Evolutionary conservation across 805 yeast species (phyloP), one percentile per base, ranked within the genome.

Genomic region (Saturnispora ahearnii): DNA sequence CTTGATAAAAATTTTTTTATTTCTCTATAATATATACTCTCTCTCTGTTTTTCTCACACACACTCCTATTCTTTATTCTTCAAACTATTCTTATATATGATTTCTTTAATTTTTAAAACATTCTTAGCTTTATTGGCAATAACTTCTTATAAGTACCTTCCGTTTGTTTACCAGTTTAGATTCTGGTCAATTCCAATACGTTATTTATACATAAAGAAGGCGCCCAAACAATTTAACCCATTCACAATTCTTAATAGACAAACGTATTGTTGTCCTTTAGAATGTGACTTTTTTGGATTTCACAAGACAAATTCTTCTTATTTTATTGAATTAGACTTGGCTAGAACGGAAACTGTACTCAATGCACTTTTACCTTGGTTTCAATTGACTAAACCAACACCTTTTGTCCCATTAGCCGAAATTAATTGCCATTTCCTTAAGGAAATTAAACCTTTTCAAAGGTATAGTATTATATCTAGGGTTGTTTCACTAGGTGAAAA

Each of bases 281-380:
- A 90, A 62, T 81, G 87, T 61, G 97, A 90, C 65, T 77, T 86
- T 70, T 87, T 87, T 61, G 64, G 64, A 3, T 59, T 88, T 44
- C 98, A 90, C 70, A 91, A 90, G 69, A 79, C 84, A 50, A 91
- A 91, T 63, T 81, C 91, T 6, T 84, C 96, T 1, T 91, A 90
- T 66, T 84, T 85, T 59, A 68, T 73, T 18, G 97, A 90, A 56
- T 70, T 87, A 62, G 97, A 90, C 62, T 72, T 88, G 54, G 80
- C 87, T 3, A 78, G 97, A 61, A 73, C 85, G 7, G 78, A 80
- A 50, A 65, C 82, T 49, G 68, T 88, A 68, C 66, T 77, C 24
- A 64, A 68, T 42, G 66, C 79, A 5, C 77, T 90, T 71, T 48
- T 48, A n/a, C 29, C 46, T 10, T 57, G 36, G 51, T 51, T 58